Percentiles rank a stretch among this genome's conserved stretches.
Conservation (phyloP, 2,329 filamentous ascomycete genomes). For the Talaromyces rugulosus region DNA sequence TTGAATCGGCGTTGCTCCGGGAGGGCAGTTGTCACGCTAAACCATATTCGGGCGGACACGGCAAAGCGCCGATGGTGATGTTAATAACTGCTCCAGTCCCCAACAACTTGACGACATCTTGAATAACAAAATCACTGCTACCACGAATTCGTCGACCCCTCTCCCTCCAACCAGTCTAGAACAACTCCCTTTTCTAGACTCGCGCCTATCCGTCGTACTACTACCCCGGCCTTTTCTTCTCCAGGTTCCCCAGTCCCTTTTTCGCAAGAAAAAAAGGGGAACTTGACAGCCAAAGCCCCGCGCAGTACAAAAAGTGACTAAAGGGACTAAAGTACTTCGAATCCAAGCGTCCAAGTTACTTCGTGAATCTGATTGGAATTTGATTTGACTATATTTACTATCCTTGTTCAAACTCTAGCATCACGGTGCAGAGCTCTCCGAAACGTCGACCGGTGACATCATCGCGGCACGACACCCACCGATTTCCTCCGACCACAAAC, state of each 20-base stretch:
- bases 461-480: conserved; percentile 5
- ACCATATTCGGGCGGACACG: not conserved
- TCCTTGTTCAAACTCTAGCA: not conserved
- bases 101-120: not conserved
- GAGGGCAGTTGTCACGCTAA: not conserved
- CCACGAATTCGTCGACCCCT: not conserved
- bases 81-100: not conserved
- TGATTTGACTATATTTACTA: not conserved
- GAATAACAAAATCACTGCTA: not conserved
- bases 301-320: not conserved
- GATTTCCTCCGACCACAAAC: conserved; percentile 5
- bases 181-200: not conserved
- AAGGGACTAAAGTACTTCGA: not conserved
- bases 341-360: not conserved
- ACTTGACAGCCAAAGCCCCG: not conserved
- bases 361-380: not conserved
- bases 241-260: not conserved
- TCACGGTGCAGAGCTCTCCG: not conserved
- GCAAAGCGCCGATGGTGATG: not conserved
- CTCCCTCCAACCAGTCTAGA: not conserved
- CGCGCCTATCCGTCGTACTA: not conserved
- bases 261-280: not conserved
- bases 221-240: not conserved
- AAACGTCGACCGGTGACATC: conserved; percentile 5
- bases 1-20: not conserved